A percentile compares a stretch with the other conserved stretches of the same genome.
Conservation (phyloP, 1,139 yeast species). For the Yamadazyma atlantica region DNA sequence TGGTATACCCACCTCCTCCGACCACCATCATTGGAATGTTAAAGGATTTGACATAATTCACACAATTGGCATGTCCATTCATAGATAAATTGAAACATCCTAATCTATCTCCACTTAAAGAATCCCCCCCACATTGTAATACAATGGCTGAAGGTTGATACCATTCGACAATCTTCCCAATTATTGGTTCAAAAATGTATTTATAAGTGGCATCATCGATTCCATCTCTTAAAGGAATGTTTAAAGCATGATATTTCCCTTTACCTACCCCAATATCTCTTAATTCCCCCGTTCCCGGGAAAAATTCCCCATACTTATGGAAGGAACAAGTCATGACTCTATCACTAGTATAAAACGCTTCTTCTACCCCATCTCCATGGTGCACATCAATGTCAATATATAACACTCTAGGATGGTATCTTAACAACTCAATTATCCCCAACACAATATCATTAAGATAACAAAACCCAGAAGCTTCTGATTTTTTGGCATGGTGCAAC, state of each 20-base stretch:
- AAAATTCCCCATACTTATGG: slow-evolving; percentile 94
- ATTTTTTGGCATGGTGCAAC: slow-evolving; percentile 92
- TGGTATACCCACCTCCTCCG: slow-evolving; percentile 98
- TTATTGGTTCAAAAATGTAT: slow-evolving; percentile 84
- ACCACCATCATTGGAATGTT: slow-evolving; percentile 86
- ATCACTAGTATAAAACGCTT: slow-evolving; percentile 93
- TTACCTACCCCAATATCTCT: slow-evolving; percentile 85
- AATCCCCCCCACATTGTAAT: slow-evolving; percentile 97
- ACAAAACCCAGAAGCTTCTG: slow-evolving; percentile 93
- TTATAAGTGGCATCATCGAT: slow-evolving; percentile 92
- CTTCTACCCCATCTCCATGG: slow-evolving; percentile 98
- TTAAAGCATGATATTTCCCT: slow-evolving; percentile 83
- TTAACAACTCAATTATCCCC: slow-evolving; percentile 75
- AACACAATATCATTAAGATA: slow-evolving; percentile 93
- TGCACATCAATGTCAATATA: slow-evolving; percentile 95
- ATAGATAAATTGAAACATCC: slow-evolving; percentile 93
- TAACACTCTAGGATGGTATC: slow-evolving; percentile 87
- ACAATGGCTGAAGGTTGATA: slow-evolving; percentile 91
- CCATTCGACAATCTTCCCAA: slow-evolving; percentile 85
- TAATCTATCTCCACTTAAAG: slow-evolving; percentile 86
- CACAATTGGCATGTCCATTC: slow-evolving; percentile 94
- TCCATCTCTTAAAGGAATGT: slow-evolving; percentile 94
- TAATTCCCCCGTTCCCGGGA: slow-evolving; percentile 93
- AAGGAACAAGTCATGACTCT: slow-evolving; percentile 94
- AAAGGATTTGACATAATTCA: slow-evolving; percentile 78